Evolutionary conservation across 1,284 basidiomycete species (phyloP), one percentile per base, ranked within the genome.

Genomic region (Austroboletus niveus): DNA sequence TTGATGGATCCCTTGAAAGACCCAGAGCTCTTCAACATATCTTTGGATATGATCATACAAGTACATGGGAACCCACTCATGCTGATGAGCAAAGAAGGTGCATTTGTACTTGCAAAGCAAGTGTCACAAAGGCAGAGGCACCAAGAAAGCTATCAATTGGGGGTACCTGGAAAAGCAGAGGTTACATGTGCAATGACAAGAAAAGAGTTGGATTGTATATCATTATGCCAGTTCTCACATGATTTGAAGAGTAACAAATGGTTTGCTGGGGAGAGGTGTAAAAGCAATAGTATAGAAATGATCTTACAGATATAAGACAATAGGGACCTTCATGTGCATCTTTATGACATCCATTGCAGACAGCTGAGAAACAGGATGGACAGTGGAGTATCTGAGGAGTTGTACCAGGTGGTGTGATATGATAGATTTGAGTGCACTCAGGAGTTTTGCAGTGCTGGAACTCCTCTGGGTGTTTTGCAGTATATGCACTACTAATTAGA

Each of bases 381-480:
- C 77, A 79, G n/a, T 71, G 67, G 54, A 73, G 48, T 52, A 70
- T 48, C 60, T 66, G 41, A 17, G 72, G 53, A 2, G 59, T 40
- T 1, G 54, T 52, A 14, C 58, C 56, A n/a, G 63, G 59, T 39
- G 60, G 42, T 4, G 24, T 45, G 5, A 60, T 67, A 22, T 75
- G 73, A 62, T 82, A 84, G 1, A 83, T 72, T 59, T 82, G 81
- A 6, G 61, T 72, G 55, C 82, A 84, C 53, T 80, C 81, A 0
- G 81, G 75, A 0, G 81, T 84, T 39, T 71, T 74, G 64, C 82
- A 84, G 51, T 78, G 79, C 47, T 72, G 75, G 62, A 77, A 75
- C 34, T 75, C 69, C 45, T 72, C 67, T 0, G 77, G 72, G 49
- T 76, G 75, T 45, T 66, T 66, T n/a, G 75, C 70, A 30, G 83